Percentiles rank a stretch among this genome's conserved stretches.
Evolutionary conservation across 257 asterid species (phyloP).

Genomic region (Paulownia fortunei): DNA sequence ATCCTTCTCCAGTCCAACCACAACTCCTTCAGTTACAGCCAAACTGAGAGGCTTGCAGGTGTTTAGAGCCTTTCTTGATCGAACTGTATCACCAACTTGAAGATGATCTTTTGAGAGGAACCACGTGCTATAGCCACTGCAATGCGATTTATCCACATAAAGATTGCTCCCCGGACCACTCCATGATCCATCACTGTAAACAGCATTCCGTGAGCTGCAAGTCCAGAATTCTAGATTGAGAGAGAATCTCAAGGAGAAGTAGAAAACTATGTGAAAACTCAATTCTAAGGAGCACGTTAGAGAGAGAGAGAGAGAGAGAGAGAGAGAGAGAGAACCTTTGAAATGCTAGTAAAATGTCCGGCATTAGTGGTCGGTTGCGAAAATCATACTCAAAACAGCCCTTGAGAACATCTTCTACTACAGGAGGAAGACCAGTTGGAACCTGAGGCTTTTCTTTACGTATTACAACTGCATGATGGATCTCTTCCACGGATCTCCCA

Average conservation of each 20-base stretch:
- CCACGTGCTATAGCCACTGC: conserved; percentile 54
- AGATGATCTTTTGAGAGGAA: conserved; percentile 63
- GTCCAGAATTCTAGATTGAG: conserved; percentile 7
- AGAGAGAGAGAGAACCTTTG: conserved; percentile 47
- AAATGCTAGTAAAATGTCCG: conserved; percentile 60
- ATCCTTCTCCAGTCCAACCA: conserved; percentile 64
- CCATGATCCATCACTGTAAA: conserved; percentile 51
- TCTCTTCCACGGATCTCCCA: conserved; percentile 58
- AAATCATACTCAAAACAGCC: conserved; percentile 72
- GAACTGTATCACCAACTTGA: conserved; percentile 63
- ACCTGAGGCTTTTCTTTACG: conserved; percentile 64
- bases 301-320: neutral
- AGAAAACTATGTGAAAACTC: neutral
- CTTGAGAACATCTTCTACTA: conserved; percentile 50
- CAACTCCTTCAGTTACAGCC: conserved; percentile 52
- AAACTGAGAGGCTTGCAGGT: conserved; percentile 42
- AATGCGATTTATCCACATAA: conserved; percentile 40
- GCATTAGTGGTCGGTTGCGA: conserved; percentile 67
- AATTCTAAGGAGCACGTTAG: neutral
- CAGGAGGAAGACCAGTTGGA: conserved; percentile 66
- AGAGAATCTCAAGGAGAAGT: neutral
- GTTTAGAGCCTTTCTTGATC: conserved; percentile 49
- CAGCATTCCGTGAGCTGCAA: conserved; percentile 58
- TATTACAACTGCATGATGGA: conserved; percentile 48
- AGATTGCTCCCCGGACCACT: conserved; percentile 44